Evolutionary conservation across 2,329 filamentous ascomycete genomes (phyloP).

Genomic region (Stagonosporopsis cucurbitacearum): DNA sequence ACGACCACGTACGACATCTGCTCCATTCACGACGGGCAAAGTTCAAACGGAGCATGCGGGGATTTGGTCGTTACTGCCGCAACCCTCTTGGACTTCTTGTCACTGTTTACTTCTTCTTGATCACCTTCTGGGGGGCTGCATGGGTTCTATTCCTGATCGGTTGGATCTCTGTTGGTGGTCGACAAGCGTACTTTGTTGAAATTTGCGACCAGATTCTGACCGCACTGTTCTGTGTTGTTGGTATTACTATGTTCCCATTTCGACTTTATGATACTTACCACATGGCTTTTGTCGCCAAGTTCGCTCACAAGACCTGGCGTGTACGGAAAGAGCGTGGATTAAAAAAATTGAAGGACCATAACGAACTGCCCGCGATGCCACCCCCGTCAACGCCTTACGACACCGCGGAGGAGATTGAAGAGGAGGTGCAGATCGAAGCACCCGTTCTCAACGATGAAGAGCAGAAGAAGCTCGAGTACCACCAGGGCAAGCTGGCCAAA

Average conservation of each 20-base stretch:
- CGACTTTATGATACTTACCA: slow-evolving; percentile 84
- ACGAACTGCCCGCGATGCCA: slow-evolving; percentile 65
- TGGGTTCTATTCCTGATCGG: slow-evolving; percentile 90
- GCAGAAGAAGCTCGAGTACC: slow-evolving; percentile 73
- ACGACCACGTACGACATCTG: slow-evolving; percentile 87
- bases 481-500: slow-evolving; percentile 78
- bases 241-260: slow-evolving; percentile 71
- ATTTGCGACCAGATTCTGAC: slow-evolving; percentile 65
- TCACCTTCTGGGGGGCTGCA: slow-evolving; percentile 82
- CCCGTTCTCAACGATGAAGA: slow-evolving; percentile 69
- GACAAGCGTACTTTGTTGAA: slow-evolving; percentile 67
- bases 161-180: slow-evolving; percentile 80
- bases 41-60: slow-evolving; percentile 79
- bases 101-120: slow-evolving; percentile 84
- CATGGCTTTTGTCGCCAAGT: slow-evolving; percentile 80
- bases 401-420: slow-evolving; percentile 42
- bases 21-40: slow-evolving; percentile 79
- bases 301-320: slow-evolving; percentile 70
- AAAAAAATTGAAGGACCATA: slow-evolving; percentile 69
- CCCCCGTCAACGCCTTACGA: slow-evolving; percentile 52
- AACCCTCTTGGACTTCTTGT: slow-evolving; percentile 79
- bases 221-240: slow-evolving; percentile 67
- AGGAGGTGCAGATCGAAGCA: slow-evolving; percentile 47
- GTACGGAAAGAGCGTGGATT: slow-evolving; percentile 66
- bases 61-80: slow-evolving; percentile 79